phyloP scores from a whole-genome alignment of 306 rosid species.

The Prunus padus region DNA sequence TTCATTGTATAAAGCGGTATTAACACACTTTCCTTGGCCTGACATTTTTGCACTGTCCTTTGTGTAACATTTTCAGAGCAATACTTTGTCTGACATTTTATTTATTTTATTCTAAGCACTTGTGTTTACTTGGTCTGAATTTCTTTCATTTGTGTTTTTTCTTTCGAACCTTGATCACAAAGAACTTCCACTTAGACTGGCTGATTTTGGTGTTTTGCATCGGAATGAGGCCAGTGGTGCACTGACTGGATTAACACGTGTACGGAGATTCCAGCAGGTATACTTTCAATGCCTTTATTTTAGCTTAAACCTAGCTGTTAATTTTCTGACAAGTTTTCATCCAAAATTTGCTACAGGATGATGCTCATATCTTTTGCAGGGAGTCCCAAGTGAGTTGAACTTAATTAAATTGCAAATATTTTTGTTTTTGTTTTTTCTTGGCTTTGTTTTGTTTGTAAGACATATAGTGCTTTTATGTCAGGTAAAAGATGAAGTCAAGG shows the following conservation, averaged over 20 bases:
- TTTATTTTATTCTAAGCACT: background rate
- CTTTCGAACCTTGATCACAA: conserved; percentile 18
- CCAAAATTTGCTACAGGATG: conserved; percentile 62
- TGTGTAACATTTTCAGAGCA: no score
- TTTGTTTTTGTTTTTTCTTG: background rate
- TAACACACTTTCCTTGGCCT: background rate
- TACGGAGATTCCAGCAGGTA: conserved; percentile 98
- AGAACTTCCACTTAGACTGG: conserved; percentile 97
- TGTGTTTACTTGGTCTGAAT: background rate
- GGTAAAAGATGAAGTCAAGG: conserved; percentile 89
- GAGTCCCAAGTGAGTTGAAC: conserved; percentile 75
- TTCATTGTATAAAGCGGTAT: background rate
- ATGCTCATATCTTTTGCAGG: conserved; percentile 94
- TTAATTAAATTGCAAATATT: conserved; percentile 6
- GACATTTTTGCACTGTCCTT: no score
- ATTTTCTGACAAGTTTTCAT: conserved; percentile 33
- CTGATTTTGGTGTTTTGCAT: conserved; percentile 98
- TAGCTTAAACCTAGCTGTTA: background rate
- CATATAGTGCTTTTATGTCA: conserved; percentile 28
- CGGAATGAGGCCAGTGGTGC: conserved; percentile 99
- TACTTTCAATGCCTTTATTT: background rate
- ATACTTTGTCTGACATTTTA: no score
- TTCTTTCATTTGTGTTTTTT: conserved; percentile 6
- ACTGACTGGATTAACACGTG: conserved; percentile 93
- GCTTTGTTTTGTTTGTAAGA: background rate